A percentile compares a stretch with the other conserved stretches of the same genome.
Conservation (phyloP, 495 filamentous ascomycete genomes). For the Penicillium antarcticum region DNA sequence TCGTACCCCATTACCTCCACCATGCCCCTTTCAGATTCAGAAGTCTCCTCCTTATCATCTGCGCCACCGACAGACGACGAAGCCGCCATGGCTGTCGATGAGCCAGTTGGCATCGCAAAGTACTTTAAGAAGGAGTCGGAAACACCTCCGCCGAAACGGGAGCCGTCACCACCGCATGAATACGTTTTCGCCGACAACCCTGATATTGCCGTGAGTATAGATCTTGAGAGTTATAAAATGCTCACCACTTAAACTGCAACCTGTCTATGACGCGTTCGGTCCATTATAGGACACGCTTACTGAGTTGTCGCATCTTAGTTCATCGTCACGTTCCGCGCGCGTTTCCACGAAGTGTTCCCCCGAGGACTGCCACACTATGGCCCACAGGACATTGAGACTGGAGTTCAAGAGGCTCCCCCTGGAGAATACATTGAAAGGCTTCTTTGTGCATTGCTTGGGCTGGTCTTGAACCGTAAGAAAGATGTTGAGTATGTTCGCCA, state of each 20-base stretch:
- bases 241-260: slow-evolving; percentile 1
- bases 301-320: slow-evolving; percentile 62
- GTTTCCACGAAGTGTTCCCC: slow-evolving; percentile 85
- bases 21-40: slow-evolving; percentile 54
- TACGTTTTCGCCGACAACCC: slow-evolving; percentile 83
- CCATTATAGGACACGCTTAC: slow-evolving; percentile 30
- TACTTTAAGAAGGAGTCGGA: slow-evolving; percentile 50
- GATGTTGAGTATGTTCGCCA: slow-evolving; percentile 83
- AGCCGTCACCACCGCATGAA: slow-evolving; percentile 84
- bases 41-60: slow-evolving; percentile 57
- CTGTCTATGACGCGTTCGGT: slow-evolving; percentile 31
- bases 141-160: slow-evolving; percentile 69
- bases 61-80: slow-evolving; percentile 57
- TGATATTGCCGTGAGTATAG: slow-evolving; percentile 74
- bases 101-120: slow-evolving; percentile 42
- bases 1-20: slow-evolving; percentile 26
- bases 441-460: slow-evolving; percentile 80
- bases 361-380: slow-evolving; percentile 84
- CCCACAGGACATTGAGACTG: slow-evolving; percentile 90
- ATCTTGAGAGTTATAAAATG: background rate
- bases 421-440: slow-evolving; percentile 83
- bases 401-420: slow-evolving; percentile 71
- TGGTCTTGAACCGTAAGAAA: slow-evolving; percentile 95
- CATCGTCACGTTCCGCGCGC: slow-evolving; percentile 94
- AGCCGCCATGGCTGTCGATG: slow-evolving; percentile 38